Conservation (phyloP, 441 rosid species). For the Daphne laureola region DNA sequence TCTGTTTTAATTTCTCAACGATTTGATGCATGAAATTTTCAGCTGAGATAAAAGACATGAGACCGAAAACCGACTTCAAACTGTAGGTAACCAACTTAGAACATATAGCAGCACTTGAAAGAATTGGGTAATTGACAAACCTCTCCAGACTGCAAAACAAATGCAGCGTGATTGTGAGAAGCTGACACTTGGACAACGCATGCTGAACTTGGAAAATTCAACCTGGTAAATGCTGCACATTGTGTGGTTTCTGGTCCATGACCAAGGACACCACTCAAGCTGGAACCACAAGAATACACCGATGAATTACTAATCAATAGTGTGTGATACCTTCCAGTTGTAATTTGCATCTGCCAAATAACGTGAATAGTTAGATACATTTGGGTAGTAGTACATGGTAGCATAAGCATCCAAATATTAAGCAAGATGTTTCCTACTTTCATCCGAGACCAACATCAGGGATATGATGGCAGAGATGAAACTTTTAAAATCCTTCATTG, state of each 20-base stretch:
- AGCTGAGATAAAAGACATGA: too few species aligned
- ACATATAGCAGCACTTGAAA: background rate
- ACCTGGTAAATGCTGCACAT: conserved; percentile 65
- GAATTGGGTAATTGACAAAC: conserved; percentile 28
- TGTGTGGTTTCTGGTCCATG: conserved; percentile 94
- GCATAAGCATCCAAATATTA: background rate
- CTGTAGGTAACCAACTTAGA: too few species aligned
- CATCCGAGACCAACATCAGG: background rate
- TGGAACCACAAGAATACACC: conserved; percentile 85
- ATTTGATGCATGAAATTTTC: too few species aligned
- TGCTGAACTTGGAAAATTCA: conserved; percentile 52
- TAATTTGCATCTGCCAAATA: conserved; percentile 78
- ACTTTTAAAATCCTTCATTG: background rate
- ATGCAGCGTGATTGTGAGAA: conserved; percentile 87
- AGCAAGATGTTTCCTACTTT: too few species aligned
- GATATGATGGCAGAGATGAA: background rate
- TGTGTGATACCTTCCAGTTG: conserved; percentile 90
- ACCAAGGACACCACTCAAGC: conserved; percentile 84
- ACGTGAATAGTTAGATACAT: conserved; percentile 13
- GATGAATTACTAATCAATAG: conserved; percentile 78
- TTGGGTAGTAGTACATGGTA: conserved; percentile 7
- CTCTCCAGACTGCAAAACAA: conserved; percentile 82
- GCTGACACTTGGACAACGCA: conserved; percentile 84
- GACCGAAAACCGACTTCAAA: too few species aligned
- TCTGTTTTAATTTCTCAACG: too few species aligned